Evolutionary conservation across 352 stramenopile species (phyloP), one percentile per base, ranked within the genome.

Genomic region (Blastocystis sp.): DNA sequence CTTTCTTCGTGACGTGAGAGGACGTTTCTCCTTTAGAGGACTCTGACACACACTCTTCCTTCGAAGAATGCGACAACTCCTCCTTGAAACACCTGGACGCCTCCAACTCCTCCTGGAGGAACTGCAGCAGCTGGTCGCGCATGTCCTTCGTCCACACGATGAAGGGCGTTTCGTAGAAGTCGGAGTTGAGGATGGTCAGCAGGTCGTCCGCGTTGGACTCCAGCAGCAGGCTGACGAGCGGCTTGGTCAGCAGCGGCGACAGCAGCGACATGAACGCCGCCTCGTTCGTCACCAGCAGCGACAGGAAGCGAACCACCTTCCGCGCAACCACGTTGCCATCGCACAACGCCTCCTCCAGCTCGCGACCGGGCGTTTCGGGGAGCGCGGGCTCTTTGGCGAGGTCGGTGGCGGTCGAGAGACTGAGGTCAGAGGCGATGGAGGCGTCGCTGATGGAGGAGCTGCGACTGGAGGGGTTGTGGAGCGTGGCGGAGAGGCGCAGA

Each of bases 131-230:
- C 19, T 85, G 74, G 0, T 9, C 41, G 21, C 74, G 74, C 74
- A 85, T 85, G 1, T 24, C 24, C 19, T 66, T 10, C 10, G 55
- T 85, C 74, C 74, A 85, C 0, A 85, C 66, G 60, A 85, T 85
- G 31, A 85, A 85, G 2, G 74, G 74, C 1, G 45, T 67, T 31
- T 85, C 74, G 37, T 85, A 85, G 61, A 50, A 67, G 26, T 85
- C 74, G 4, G 74, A 66, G 45, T 51, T 67, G 16, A 85, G 74
- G 45, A 85, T 85, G 13, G 45, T 31, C 9, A 85, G 74, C 26
- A 85, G 61, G 26, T 67, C 50, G 45, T 85, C 50, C 12, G 55
- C 41, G 61, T 85, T 67, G 24, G 33, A 24, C 21, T 69, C 41
- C 61, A 62, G 24, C 35, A 85, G 29, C 51, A 85, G 55, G 41